A percentile compares a stretch with the other conserved stretches of the same genome.
Conservation (phyloP, 257 asterid genomes). For the Solanum microdontum region DNA sequence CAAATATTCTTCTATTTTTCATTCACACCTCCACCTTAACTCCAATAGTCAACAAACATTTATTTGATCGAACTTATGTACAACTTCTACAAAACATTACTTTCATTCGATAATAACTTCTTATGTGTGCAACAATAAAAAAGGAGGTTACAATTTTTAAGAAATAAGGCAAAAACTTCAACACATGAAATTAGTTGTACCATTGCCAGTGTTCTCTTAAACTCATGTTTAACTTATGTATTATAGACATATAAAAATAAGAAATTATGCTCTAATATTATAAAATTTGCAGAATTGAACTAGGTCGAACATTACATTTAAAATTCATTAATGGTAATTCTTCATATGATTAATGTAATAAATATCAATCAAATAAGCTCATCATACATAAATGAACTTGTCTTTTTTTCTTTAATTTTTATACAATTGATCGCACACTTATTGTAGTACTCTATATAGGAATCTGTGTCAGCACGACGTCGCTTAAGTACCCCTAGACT, state of each 20-base stretch:
- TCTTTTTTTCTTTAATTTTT: no score
- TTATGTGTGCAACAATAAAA: background rate
- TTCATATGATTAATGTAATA: background rate
- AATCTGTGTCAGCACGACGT: background rate
- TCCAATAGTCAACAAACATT: background rate
- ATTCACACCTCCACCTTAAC: background rate
- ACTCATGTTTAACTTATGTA: background rate
- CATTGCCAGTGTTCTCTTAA: background rate
- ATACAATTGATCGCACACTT: background rate
- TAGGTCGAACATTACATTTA: background rate
- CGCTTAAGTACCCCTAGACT: no score
- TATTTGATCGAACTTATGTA: background rate
- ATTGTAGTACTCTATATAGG: background rate
- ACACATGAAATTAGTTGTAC: background rate
- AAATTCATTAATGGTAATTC: background rate
- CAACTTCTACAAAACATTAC: background rate
- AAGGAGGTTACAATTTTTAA: background rate
- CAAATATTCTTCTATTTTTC: no score
- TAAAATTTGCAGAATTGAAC: background rate
- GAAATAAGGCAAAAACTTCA: background rate
- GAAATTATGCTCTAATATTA: background rate
- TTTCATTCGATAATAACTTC: background rate
- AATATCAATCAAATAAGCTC: background rate
- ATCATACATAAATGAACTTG: background rate
- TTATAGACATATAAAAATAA: background rate